Evolutionary conservation across 495 filamentous ascomycete genomes (phyloP), one percentile per base, ranked within the genome.

Genomic region (Cudoniella acicularis): DNA sequence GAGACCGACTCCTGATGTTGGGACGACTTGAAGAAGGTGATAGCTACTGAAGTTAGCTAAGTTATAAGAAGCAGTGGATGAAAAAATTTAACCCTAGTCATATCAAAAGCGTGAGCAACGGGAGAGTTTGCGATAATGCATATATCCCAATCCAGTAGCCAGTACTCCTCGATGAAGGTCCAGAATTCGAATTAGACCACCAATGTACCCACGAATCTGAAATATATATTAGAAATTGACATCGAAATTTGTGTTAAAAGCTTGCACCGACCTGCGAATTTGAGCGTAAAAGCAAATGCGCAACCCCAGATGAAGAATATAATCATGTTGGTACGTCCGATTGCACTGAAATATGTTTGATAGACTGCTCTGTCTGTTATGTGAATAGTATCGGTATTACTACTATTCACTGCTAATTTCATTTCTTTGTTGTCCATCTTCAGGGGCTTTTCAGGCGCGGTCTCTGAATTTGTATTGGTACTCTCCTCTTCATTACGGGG

Each of bases 81-180:
- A 36, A 13, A 13, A 4, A 36, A 6, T 36, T 13, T 6, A 27
- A 20, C 56, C 18, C 40, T 49, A 43, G 30, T 23, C 16, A 45
- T 53, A 43, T 50, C 42, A 3, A 49, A 54, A 22, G 49, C 57
- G 27, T 42, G 26, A 16, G 45, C 4, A 60, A 50, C 13, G 57
- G 57, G 10, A 60, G 10, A 9, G n/a, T 27, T 4, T 42, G 47
- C 1, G 55, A 40, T 36, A 60, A 48, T 22, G 57, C 57, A 23
- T 60, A 60, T 21, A 60, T 41, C 21, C 50, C 57, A 42, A 60
- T 53, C 57, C 57, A 60, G 20, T 60, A 60, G 10, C 52, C 52
- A 40, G 57, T 60, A 6, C 46, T 42, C 10, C 54, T 30, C 36
- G 45, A 17, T 45, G 11, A 9, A 21, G 8, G 8, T 47, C 43